Base-by-base conservation (phyloP, 73 alveolate genomes). In the Blepharisma japonicum region DNA sequence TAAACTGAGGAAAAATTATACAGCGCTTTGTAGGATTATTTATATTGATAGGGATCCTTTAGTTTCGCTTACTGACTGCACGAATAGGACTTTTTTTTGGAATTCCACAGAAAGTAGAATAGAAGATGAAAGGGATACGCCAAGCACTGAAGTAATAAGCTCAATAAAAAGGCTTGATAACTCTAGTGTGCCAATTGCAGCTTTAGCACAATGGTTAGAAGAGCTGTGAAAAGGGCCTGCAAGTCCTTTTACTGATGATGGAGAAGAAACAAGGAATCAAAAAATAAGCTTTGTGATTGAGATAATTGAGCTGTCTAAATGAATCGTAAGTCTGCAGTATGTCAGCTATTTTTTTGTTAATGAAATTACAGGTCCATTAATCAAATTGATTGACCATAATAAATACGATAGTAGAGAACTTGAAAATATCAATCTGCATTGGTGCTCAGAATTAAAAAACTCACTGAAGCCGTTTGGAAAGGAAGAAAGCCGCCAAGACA, bases 221-320 rank as follows among this genome's bases (percentile, higher is more conserved):
- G 39, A n/a, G 2, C 18, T 61, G 11, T 61, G 74, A 39, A 61
- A n/a, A 14, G 39, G 5, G 2, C 18, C 14, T 14, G 4, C 0
- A 8, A 8, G 2, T 9, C 74, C 74, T 61, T 20, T 14, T 8
- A 1, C n/a, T 18, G 39, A 9, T 61, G 39, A 8, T 14, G 46
- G 47, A 61, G 11, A 14, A 14, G 74, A 61, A 25, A 61, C n/a
- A 8, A n/a, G n/a, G 2, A 14, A 25, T 2, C 18, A 61, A 8
- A n/a, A 61, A 61, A 39, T 25, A 8, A 61, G 74, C 18, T 61
- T 61, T 61, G 18, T 61, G 18, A 61, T 61, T 61, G 74, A 25
- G 4, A n/a, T 61, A 14, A 61, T 61, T 20, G 23, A 25, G 47
- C 23, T 61, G n/a, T 8, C 47, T 25, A 61, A 61, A 61, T 8